These are phyloP conservation scores for Sporothrix brunneoviolacea DNA, from an alignment of 2,329 filamentous ascomycete species.

Conservation along the genomic window DNA sequence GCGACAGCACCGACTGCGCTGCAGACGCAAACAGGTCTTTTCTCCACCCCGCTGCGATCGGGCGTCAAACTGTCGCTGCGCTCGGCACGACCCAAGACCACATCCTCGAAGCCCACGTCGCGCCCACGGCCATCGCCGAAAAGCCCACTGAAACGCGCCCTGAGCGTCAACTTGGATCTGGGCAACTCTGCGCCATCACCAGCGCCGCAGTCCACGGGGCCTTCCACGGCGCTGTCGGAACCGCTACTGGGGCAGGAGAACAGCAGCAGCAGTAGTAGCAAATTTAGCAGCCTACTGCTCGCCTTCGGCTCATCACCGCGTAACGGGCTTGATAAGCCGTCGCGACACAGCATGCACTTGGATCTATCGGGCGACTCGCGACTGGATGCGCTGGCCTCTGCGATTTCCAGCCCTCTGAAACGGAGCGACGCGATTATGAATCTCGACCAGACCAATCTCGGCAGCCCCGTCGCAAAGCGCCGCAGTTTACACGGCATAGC, in stretches of 20 bases:
- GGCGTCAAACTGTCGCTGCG: constrained; percentile 61
- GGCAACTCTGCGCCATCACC: constrained; percentile 58
- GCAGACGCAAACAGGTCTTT: constrained; percentile 31
- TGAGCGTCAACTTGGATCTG: constrained; percentile 63
- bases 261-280: constrained; percentile 27
- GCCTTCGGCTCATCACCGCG: constrained; percentile 36
- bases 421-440: constrained; percentile 87
- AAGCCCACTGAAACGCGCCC: constrained; percentile 72
- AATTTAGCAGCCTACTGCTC: constrained; percentile 23
- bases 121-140: constrained; percentile 66
- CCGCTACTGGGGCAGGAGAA: constrained; percentile 36
- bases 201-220: constrained; percentile 34
- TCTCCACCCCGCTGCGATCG: constrained; percentile 59
- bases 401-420: constrained; percentile 78
- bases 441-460: constrained; percentile 67
- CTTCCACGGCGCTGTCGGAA: constrained; percentile 25
- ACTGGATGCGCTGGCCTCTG: constrained; percentile 39
- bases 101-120: constrained; percentile 46
- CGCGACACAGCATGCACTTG: constrained; percentile 50
- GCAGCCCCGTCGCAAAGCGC: constrained; percentile 85
- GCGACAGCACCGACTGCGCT: constrained; percentile 18
- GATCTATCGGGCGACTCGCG: constrained; percentile 48
- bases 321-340: constrained; percentile 40
- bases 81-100: constrained; percentile 54
- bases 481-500: constrained; percentile 75